Evolutionary conservation across 257 asterid genomes (phyloP), one percentile per base, ranked within the genome.

Genomic region (Capsicum pubescens): DNA sequence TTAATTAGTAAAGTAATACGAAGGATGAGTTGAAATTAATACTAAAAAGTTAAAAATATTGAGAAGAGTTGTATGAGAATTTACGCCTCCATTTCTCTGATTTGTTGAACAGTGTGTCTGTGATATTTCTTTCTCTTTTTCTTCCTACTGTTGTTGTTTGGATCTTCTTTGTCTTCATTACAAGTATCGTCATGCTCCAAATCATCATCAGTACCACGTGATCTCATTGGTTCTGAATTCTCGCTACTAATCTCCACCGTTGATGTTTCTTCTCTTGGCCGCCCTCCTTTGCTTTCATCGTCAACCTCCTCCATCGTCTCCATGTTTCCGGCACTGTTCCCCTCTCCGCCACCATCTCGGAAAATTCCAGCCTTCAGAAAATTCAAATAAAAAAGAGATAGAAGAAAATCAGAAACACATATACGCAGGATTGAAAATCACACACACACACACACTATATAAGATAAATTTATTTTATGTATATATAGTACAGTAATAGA

Each of bases 61-160:
- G 59, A 82, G 35, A 50, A 9, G 17, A 63, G 54, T 19, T 13
- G 66, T 17, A 32, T 19, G n/a, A 54, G 19, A 52, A 88, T 94
- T 36, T 90, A 96, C 99, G 97, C 89, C 35, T 96, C 99, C 98
- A 96, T 91, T 74, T 90, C 93, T 80, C 89, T 86, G 36, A 96
- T 96, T 63, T 96, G 99, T 42, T 88, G 89, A 0, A 94, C 89
- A 3, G 97, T 92, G 86, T 96, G 99, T 72, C 99, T 84, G 89
- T 92, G 97, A 86, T 91, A 92, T 79, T 91, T 95, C 84, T 91
- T 94, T 80, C 97, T 89, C 86, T 94, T 95, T 88, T 90, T 95
- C 87, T 84, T 91, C 83, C 88, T 91, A 2, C 60, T 83, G 17
- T 86, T 88, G 15, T 84, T 84, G 15, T 84, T 85, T 13, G 64